phyloP scores from a whole-genome alignment of 2,329 filamentous ascomycete genomes.

The Fusarium verticillioides region DNA sequence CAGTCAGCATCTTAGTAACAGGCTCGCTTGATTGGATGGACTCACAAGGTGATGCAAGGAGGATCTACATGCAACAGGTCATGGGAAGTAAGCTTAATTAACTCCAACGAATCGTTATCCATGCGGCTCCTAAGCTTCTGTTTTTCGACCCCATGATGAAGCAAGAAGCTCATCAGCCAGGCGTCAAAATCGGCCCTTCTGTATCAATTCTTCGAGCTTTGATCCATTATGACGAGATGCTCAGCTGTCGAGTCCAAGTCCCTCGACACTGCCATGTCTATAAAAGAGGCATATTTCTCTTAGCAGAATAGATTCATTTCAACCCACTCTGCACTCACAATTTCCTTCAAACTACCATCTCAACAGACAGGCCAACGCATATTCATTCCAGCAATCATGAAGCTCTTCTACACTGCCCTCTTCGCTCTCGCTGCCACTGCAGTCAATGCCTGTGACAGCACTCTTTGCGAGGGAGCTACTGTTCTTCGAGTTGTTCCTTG shows the following conservation, averaged over 20 bases:
- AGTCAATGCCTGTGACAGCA: background rate
- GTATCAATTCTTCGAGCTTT: background rate
- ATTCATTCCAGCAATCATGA: background rate
- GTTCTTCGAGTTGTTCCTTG: background rate
- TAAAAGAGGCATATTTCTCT: background rate
- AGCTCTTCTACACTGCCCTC: background rate
- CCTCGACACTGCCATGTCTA: rapidly evolving
- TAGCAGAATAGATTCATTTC: rapidly evolving
- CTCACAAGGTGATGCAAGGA: background rate
- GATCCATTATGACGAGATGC: background rate
- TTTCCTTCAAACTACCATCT: no score
- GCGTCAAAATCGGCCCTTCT: background rate
- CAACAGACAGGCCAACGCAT: rapidly evolving
- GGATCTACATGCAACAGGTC: background rate
- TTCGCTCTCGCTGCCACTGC: background rate
- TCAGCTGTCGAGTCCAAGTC: rapidly evolving
- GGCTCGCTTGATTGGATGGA: background rate
- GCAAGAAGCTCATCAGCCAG: no score
- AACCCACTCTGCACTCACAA: background rate
- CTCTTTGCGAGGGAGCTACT: background rate
- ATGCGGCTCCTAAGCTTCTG: rapidly evolving
- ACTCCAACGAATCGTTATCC: rapidly evolving
- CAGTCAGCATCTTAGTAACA: background rate
- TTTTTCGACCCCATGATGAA: no score
- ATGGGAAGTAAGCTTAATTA: background rate